Base-by-base conservation (phyloP, 2,329 filamentous ascomycete genomes). In the Waltergamsia citrina region DNA sequence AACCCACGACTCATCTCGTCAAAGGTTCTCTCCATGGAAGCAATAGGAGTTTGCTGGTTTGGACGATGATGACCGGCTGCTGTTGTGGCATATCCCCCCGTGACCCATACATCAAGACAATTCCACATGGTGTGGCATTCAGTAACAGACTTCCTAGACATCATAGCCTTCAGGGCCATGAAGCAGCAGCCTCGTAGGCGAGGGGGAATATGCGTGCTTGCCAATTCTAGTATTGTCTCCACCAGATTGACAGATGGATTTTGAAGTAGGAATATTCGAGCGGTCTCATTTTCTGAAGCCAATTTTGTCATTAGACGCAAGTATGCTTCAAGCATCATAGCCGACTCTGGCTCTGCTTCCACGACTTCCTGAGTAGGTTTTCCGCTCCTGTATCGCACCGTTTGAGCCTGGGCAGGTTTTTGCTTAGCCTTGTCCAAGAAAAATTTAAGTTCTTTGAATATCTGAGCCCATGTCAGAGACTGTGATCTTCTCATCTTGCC, bases 241-340 rank as follows among this genome's bases (percentile, higher is more conserved):
- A 83, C 71, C 26, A 95, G 63, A 43, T 77, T 78, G 45, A 85
- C 80, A 6, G 56, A 71, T 16, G 78, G 56, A 36, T 65, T 71
- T 27, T 76, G 70, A 16, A 93, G 62, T 38, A 96, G 68, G 65
- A 81, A 94, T 22, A 72, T 61, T 32, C 90, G 74, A 2, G 86
- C 82, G 15, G 67, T 63, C 38, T 72, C 66, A 49, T 85, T 94
- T 50, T 90, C 78, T 16, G 72, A 69, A 41, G 81, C 80, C 8
- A 98, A 65, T 54, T 93, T 86, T 4, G 85, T 77, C 46, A 94
- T 83, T 5, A 98, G 70, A 20, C 90, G 78, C 34, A 98, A 68
- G 53, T 96, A 96, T 46, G 86, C 90, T 51, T 95, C 87, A 19
- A 98, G 69, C 85, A 98, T 95, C 59, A 94, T 84, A n/a, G 82